Base-by-base conservation (phyloP, 176 grass and related monocot genomes). In the Luzula sylvatica region DNA sequence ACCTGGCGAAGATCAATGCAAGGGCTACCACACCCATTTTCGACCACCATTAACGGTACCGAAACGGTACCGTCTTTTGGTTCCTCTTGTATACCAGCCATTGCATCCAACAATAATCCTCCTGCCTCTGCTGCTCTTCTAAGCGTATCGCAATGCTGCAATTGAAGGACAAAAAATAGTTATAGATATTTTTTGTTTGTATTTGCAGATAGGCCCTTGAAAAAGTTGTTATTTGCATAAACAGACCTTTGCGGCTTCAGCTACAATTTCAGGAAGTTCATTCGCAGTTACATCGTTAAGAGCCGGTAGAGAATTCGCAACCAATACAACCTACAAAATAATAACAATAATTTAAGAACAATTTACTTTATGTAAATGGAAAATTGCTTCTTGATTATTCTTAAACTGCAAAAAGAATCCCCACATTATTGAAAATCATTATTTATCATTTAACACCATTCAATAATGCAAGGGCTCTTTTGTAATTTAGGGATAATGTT, bases 211-310 rank as follows among this genome's bases (percentile, higher is more conserved):
- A 66, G 43, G 50, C 26, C 26, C 15, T 25, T 6, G 40, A 59
- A 11, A 13, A 12, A 67, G 48, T 38, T 62, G 6, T 21, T 50
- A 23, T 41, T 32, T 67, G 2, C 15, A 22, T 8, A 67, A 15
- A 16, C 59, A 21, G 38, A 87, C 81, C 92, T 98, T 98, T 65
- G 81, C 79, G 58, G 85, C 92, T 90, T 98, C 92, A 47, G 85
- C 92, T 48, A 98, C 78, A 61, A 98, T 90, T 80, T 78, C 78
- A 74, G 85, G 85, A 80, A 98, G 86, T 71, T 87, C 81, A 87
- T 77, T 77, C 38, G 85, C 81, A 3, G 85, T 98, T 62, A 98
- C 65, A 77, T 98, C 92, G 65, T 98, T 98, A 65, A 98, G 71
- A 77, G 78, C 85, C 1, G 85, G 75, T 46, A 90, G 65, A 27